phyloP scores from a whole-genome alignment of 1,139 yeast species.

The Nadsonia commutata region DNA sequence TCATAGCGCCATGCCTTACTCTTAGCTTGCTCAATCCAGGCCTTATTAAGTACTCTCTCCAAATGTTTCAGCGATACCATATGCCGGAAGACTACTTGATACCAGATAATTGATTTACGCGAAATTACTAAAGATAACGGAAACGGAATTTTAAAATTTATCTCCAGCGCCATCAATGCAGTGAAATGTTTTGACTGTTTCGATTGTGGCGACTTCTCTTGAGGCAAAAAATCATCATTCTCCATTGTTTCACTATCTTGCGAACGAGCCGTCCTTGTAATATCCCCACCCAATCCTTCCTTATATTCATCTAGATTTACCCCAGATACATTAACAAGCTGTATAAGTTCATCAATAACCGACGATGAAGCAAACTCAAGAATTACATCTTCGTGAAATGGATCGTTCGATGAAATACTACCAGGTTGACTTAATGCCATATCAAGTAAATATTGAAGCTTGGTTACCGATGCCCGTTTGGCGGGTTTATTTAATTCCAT shows the following conservation, averaged over 20 bases:
- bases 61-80: constrained; percentile 48
- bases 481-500: constrained; percentile 29
- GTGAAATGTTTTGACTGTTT: constrained; percentile 12
- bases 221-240: constrained; percentile 5
- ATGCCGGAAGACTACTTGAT: constrained; percentile 67
- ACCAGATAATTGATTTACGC: constrained; percentile 58
- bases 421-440: constrained; percentile 29
- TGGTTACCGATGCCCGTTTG: constrained; percentile 25
- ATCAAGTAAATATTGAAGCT: constrained; percentile 27
- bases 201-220: constrained; percentile 5
- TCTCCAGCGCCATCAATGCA: constrained; percentile 44
- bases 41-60: constrained; percentile 41
- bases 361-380: constrained; percentile 18
- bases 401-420: constrained; percentile 25
- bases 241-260: constrained; percentile 5
- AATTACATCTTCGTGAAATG: constrained; percentile 24
- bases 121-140: constrained; percentile 70
- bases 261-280: constrained; percentile 6
- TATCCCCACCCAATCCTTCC: neutral
- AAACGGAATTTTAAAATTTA: constrained; percentile 64
- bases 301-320: constrained; percentile 1
- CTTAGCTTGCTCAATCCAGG: constrained; percentile 63
- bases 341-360: constrained; percentile 44
- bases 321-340: constrained; percentile 36
- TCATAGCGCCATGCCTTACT: constrained; percentile 52